Conservation (phyloP, 2,329 filamentous ascomycete genomes). For the Bertia moriformis region DNA sequence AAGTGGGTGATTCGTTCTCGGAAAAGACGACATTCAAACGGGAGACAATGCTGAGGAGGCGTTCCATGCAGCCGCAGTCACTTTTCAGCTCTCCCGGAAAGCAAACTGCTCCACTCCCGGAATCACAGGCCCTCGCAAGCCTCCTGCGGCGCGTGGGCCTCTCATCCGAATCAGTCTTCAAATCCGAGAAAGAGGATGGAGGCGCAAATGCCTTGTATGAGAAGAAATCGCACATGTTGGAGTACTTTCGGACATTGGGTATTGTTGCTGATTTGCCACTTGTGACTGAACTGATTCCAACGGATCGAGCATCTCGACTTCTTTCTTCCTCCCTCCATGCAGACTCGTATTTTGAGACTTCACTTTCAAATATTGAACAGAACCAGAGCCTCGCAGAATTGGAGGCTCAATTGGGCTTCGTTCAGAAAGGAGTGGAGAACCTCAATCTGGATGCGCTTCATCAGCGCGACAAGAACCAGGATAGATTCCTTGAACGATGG, state of each 20-base stretch:
- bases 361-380: constrained; percentile 12
- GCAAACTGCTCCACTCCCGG: not conserved
- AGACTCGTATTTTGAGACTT: constrained; percentile 12
- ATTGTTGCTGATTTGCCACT: constrained; percentile 15
- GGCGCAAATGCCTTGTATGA: not conserved
- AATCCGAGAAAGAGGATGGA: not conserved
- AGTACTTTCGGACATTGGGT: not conserved
- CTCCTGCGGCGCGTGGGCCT: not conserved
- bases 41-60: not conserved
- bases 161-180: not conserved
- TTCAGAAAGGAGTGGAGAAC: constrained; percentile 16
- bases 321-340: constrained; percentile 14
- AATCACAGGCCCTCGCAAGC: not conserved
- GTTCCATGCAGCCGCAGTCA: not conserved
- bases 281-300: constrained; percentile 11
- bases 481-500: constrained; percentile 18
- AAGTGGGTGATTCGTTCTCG: not conserved
- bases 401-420: constrained; percentile 12
- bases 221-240: not conserved
- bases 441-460: constrained; percentile 16
- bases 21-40: not conserved
- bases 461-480: constrained; percentile 13
- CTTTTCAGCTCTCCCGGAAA: not conserved
- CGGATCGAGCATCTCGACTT: constrained; percentile 15
- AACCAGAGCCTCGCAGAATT: constrained; percentile 12